These are phyloP conservation scores for Nymphaea colorata DNA, from an alignment of 164 flowering plant genomes.

Conservation along the genomic window DNA sequence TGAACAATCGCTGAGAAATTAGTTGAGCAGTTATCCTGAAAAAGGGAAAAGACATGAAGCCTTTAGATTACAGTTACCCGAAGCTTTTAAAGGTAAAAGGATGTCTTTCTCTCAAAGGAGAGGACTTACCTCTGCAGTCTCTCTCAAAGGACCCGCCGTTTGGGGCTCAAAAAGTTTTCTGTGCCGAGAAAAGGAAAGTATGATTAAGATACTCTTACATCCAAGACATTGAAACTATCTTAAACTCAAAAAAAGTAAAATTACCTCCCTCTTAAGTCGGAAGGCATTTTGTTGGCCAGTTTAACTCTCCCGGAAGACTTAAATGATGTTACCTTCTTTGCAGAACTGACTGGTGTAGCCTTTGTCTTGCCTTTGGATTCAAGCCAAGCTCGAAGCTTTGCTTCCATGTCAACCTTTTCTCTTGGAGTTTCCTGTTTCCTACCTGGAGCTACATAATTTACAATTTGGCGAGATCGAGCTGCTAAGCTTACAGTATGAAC, in stretches of 20 bases:
- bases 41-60: too few relatives aligned
- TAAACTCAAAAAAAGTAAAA: too few relatives aligned
- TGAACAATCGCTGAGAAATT: too few relatives aligned
- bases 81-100: too few relatives aligned
- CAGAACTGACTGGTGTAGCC: conserved; percentile 18
- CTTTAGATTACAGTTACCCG: too few relatives aligned
- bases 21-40: too few relatives aligned
- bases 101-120: not conserved
- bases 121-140: not conserved
- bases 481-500: conserved; percentile 85
- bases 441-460: conserved; percentile 43
- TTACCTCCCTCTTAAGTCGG: conserved; percentile 32
- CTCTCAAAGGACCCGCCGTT: not conserved
- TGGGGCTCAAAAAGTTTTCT: not conserved
- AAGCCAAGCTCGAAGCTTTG: conserved; percentile 74
- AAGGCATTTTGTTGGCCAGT: conserved; percentile 6
- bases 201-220: not conserved
- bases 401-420: conserved; percentile 74
- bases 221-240: too few relatives aligned
- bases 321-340: conserved; percentile 22
- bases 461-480: conserved; percentile 61
- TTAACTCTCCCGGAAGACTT: conserved; percentile 30
- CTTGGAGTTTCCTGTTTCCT: conserved; percentile 46
- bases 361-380: conserved; percentile 90
- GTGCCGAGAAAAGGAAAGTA: not conserved